Percentiles rank a stretch among this genome's conserved stretches.
These are phyloP conservation scores for Russula ochroleuca DNA, from an alignment of 768 basidiomycete genomes.

Conservation along the genomic window DNA sequence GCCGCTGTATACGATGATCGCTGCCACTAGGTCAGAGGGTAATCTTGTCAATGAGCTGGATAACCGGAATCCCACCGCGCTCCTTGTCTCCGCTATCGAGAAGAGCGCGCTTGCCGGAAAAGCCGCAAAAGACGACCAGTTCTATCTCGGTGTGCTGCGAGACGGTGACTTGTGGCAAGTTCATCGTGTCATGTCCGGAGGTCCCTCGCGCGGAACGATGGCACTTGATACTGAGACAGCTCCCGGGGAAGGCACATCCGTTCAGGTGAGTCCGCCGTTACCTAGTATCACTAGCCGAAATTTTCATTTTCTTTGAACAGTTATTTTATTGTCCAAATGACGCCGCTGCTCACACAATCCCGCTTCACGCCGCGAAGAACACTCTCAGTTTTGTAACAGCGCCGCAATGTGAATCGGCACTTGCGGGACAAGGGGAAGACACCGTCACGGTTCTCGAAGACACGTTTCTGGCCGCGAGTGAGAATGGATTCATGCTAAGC, in stretches of 20 bases:
- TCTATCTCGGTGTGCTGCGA: conserved; percentile 15
- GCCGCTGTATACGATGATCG: background rate
- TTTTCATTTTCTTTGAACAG: background rate
- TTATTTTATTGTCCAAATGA: conserved; percentile 11
- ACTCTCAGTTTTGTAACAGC: conserved; percentile 7
- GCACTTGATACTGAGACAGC: conserved; percentile 2
- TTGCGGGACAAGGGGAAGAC: conserved; percentile 3
- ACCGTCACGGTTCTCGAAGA: conserved; percentile 30
- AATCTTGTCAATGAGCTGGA: conserved; percentile 64
- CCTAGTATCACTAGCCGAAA: background rate
- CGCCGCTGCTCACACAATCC: too few species aligned
- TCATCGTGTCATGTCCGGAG: conserved; percentile 58
- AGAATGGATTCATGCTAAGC: conserved; percentile 49
- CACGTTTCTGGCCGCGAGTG: conserved; percentile 47
- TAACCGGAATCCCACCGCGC: conserved; percentile 52
- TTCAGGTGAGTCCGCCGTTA: conserved; percentile 40
- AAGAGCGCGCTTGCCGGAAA: conserved; percentile 36
- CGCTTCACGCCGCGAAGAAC: background rate
- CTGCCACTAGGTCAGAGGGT: conserved; percentile 57
- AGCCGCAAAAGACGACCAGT: conserved; percentile 15
- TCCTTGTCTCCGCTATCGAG: conserved; percentile 53
- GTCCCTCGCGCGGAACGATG: conserved; percentile 64
- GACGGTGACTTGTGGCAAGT: conserved; percentile 9
- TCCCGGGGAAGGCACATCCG: conserved; percentile 29
- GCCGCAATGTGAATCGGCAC: background rate